Evolutionary conservation across 139 green algal species (phyloP), one percentile per base, ranked within the genome.

Genomic region (Tetraselmis chui): DNA sequence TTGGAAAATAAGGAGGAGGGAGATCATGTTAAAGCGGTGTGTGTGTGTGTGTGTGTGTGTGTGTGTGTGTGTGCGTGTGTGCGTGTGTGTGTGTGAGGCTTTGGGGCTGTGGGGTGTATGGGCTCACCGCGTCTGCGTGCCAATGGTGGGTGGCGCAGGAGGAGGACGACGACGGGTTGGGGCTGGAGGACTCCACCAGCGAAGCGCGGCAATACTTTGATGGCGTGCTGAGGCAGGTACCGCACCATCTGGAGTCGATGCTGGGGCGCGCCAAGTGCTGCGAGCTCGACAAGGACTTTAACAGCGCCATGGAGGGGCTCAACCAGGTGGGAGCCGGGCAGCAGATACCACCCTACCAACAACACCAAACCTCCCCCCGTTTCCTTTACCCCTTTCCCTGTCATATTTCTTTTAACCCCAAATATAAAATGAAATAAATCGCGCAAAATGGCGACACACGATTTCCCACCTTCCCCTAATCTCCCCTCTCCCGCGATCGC

Each of bases 241-340:
- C 84, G 23, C 78, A 80, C 25, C 82, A 93, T 59, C 67, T 91
- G 27, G 84, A 91, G 86, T 89, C 91, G 2, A 30, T 92, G n/a
- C 84, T 95, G 75, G 92, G 92, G 58, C 86, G 88, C 77, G 85
- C 89, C 75, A 86, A 87, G 75, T 86, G 86, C 24, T 32, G 90
- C 2, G 88, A 94, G 84, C 76, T 89, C 18, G 80, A 82, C 23
- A 30, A 79, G 58, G 32, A 88, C 23, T 45, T 83, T 59, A 81
- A 31, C 18, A 58, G 29, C 1, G 87, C 86, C 0, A 32, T 88
- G 59, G 84, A 91, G 23, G 75, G 87, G 82, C 75, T 91, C 76
- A 85, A 85, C 29, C 84, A 90, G 79, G 79, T 90, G 59, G n/a
- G n/a, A n/a, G n/a, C n/a, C n/a, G n/a, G n/a, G n/a, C n/a, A n/a